Percentiles rank a stretch among this genome's conserved stretches.
Conservation (phyloP, 176 grass and related monocot genomes). For the Triticum dicoccoides region DNA sequence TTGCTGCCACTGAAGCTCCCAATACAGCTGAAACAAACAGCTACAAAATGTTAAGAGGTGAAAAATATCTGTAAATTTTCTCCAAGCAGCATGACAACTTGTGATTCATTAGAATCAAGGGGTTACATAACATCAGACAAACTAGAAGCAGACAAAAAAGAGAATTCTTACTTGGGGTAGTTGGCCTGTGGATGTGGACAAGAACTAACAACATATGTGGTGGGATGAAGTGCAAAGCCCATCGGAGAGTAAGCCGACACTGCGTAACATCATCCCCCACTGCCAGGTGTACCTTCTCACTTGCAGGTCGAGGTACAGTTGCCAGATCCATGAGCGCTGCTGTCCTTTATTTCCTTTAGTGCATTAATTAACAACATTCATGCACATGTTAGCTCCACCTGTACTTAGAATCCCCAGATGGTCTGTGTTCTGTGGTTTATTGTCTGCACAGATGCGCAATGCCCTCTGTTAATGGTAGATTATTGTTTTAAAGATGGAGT, state of each 20-base stretch:
- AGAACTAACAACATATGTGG: background rate
- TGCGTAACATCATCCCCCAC: background rate
- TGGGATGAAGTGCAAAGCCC: slow-evolving; percentile 16
- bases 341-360: background rate
- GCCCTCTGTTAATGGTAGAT: background rate
- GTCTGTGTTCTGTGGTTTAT: background rate
- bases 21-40: slow-evolving; percentile 26
- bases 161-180: slow-evolving; percentile 14
- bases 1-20: background rate
- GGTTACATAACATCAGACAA: background rate
- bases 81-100: background rate
- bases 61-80: background rate
- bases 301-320: background rate
- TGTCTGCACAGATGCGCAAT: background rate
- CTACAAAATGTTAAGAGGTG: slow-evolving; percentile 21
- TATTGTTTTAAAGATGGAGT: background rate
- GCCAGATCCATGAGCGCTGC: background rate
- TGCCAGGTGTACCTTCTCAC: background rate
- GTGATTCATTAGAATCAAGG: slow-evolving; percentile 6
- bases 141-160: background rate
- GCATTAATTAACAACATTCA: background rate
- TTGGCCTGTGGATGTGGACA: slow-evolving; percentile 6
- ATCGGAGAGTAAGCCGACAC: background rate
- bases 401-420: background rate
- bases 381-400: background rate